Evolutionary conservation across 1,284 basidiomycete genomes (phyloP).

Genomic region (Cutaneotrichosporon sp.): DNA sequence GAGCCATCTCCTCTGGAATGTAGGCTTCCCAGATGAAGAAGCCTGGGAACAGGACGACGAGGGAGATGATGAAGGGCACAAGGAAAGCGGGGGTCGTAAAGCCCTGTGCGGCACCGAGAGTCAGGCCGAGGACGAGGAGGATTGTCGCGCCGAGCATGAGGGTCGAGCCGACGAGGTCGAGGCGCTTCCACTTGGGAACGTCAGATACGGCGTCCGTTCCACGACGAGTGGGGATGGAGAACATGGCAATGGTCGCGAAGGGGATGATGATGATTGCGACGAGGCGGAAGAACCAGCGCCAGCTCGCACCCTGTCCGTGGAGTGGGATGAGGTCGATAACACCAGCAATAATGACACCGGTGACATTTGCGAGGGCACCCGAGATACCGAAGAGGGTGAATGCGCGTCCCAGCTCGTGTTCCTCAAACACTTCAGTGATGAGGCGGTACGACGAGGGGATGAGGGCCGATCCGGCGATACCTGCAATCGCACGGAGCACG

Average conservation of each 20-base stretch:
- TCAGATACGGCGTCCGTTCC: slow-evolving; percentile 22
- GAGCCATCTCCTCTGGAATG: slow-evolving; percentile 39
- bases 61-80: slow-evolving; percentile 47
- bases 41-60: slow-evolving; percentile 34
- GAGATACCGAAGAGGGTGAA: slow-evolving; percentile 47
- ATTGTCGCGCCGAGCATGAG: slow-evolving; percentile 44
- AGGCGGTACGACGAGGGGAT: slow-evolving; percentile 50
- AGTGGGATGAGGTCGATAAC: slow-evolving; percentile 49
- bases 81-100: slow-evolving; percentile 46
- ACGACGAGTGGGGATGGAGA: slow-evolving; percentile 31
- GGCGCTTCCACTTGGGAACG: slow-evolving; percentile 35
- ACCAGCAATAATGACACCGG: slow-evolving; percentile 43
- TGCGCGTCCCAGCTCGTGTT: slow-evolving; percentile 36
- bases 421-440: slow-evolving; percentile 45
- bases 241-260: slow-evolving; percentile 28
- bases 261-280: slow-evolving; percentile 35
- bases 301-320: slow-evolving; percentile 43
- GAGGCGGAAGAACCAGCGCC: slow-evolving; percentile 46
- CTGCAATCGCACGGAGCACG: slow-evolving; percentile 38
- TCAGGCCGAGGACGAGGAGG: slow-evolving; percentile 49
- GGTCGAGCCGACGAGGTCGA: slow-evolving; percentile 43
- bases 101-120: slow-evolving; percentile 45
- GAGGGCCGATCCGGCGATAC: slow-evolving; percentile 37
- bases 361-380: slow-evolving; percentile 48
- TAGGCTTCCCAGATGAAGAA: slow-evolving; percentile 41